Conservation (phyloP, 1,139 yeast genomes). For the Suhomyces guaymorum region DNA sequence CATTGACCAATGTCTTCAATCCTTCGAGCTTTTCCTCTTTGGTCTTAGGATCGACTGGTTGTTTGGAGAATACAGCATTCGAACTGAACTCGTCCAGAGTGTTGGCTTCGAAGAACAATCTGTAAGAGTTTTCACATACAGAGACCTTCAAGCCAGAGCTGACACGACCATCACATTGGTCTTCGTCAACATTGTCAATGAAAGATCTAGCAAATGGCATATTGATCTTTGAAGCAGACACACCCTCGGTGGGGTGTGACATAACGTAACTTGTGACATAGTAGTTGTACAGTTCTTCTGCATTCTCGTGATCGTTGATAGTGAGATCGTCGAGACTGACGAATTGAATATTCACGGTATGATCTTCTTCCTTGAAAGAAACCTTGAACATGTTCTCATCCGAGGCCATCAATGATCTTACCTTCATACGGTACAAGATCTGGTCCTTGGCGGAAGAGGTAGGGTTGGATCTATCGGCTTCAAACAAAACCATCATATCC, state of each 20-base stretch:
- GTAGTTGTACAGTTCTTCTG: constrained; percentile 87
- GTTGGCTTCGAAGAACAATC: constrained; percentile 78
- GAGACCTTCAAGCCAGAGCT: constrained; percentile 78
- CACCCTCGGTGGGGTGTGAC: constrained; percentile 97
- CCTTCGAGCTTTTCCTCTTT: constrained; percentile 29
- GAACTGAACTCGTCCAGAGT: constrained; percentile 80
- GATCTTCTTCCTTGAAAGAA: constrained; percentile 57
- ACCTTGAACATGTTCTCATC: constrained; percentile 94
- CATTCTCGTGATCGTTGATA: constrained; percentile 69
- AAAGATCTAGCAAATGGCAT: constrained; percentile 73
- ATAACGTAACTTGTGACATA: constrained; percentile 89
- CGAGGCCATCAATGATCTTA: constrained; percentile 72
- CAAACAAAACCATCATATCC: constrained; percentile 79
- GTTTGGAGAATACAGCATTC: constrained; percentile 44
- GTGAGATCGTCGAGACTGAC: constrained; percentile 88
- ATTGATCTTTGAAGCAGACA: constrained; percentile 73
- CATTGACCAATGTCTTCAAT: constrained; percentile 32
- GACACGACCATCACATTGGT: constrained; percentile 64
- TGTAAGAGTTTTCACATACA: constrained; percentile 75
- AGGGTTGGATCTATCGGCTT: constrained; percentile 66
- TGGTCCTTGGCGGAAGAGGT: constrained; percentile 82
- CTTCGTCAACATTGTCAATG: constrained; percentile 57
- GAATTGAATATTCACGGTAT: constrained; percentile 72
- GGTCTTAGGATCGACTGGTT: constrained; percentile 26
- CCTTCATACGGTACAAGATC: constrained; percentile 86